Evolutionary conservation across 2,329 filamentous ascomycete species (phyloP).

Genomic region (Epichloe amarillans): DNA sequence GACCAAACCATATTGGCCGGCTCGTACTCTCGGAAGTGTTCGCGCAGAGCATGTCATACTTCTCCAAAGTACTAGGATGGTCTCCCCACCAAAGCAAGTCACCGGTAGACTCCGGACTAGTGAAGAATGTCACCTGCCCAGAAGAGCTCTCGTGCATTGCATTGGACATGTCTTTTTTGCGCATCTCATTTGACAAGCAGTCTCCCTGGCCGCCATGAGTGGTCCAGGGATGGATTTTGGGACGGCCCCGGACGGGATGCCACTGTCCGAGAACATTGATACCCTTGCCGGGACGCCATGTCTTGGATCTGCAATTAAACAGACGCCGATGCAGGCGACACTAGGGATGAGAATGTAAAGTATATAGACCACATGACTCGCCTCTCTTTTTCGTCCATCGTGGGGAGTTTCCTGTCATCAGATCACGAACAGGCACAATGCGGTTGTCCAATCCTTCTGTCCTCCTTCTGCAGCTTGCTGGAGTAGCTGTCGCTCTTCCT

Average conservation of each 20-base stretch:
- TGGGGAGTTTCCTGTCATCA: not conserved
- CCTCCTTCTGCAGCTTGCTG: conserved; percentile 6
- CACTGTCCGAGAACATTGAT: not conserved
- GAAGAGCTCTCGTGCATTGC: not conserved
- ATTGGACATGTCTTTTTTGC: not conserved
- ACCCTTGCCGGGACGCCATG: conserved; percentile 2
- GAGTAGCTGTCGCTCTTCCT: conserved; percentile 3
- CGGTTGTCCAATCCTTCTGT: conserved; percentile 5
- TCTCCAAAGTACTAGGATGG: not conserved
- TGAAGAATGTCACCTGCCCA: conserved; percentile 5
- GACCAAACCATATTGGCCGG: not conserved
- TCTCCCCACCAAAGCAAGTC: not conserved
- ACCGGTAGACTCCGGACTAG: not conserved
- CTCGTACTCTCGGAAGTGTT: not conserved
- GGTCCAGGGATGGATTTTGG: not conserved
- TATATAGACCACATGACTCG: not conserved
- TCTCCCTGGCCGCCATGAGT: not conserved
- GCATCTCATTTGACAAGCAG: not conserved
- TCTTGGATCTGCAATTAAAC: conserved; percentile 3
- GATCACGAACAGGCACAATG: conserved; percentile 3
- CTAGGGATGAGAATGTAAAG: not conserved
- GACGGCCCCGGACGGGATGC: not conserved
- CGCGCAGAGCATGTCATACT: not conserved
- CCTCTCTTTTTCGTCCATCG: not conserved
- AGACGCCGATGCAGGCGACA: not conserved